Evolutionary conservation across 371 early-diverging fungal genomes (phyloP).

Genomic region (Polyrhizophydium stewartii): DNA sequence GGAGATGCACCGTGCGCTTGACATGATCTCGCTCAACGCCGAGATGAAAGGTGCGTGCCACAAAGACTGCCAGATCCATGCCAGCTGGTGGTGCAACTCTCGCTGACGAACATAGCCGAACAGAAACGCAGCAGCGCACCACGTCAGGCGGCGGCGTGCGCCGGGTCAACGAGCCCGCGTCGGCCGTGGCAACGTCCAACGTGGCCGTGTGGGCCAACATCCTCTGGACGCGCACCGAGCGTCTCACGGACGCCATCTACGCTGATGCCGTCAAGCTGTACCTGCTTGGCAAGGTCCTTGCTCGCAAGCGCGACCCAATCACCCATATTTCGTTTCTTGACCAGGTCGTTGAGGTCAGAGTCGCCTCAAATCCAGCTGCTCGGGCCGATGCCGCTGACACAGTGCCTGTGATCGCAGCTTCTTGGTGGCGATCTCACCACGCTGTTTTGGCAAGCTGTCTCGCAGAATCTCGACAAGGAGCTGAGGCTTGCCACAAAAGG

Average conservation of each 20-base stretch:
- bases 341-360: conserved; percentile 27
- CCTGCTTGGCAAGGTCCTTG: conserved; percentile 64
- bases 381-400: too few relatives aligned
- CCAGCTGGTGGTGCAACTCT: too few relatives aligned
- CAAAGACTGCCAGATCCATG: too few relatives aligned
- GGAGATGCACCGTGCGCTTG: conserved; percentile 57
- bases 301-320: conserved; percentile 63
- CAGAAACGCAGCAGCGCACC: neutral
- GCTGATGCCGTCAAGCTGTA: conserved; percentile 62
- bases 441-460: conserved; percentile 5
- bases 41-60: conserved; percentile 52
- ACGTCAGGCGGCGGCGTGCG: conserved; percentile 32
- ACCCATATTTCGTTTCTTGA: conserved; percentile 66
- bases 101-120: neutral
- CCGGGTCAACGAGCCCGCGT: conserved; percentile 48
- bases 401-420: neutral
- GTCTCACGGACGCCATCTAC: conserved; percentile 67
- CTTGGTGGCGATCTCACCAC: neutral
- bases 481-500: conserved; percentile 11
- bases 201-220: conserved; percentile 39
- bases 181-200: conserved; percentile 30
- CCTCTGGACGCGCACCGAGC: conserved; percentile 69
- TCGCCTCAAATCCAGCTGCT: too few relatives aligned
- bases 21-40: conserved; percentile 58
- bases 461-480: conserved; percentile 6